Evolutionary conservation across 768 basidiomycete genomes (phyloP), one percentile per base, ranked within the genome.

Genomic region (Suillus variegatus): DNA sequence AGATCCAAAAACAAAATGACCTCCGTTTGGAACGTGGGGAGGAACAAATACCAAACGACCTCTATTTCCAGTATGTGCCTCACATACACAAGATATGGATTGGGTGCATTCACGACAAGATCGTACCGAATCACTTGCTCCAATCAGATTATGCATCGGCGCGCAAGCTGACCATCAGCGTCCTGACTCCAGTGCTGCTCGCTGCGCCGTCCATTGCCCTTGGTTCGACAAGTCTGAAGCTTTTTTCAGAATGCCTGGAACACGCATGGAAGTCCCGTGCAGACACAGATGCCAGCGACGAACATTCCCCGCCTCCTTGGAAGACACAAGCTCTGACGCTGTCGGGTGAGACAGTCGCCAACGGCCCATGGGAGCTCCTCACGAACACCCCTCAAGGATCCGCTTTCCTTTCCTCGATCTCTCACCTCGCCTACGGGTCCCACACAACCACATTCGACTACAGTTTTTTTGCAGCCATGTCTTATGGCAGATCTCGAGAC

Each of bases 41-140:
- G 20, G 44, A 46, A 10, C 44, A 46, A 46, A 46, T 20, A 46
- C 20, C 3, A 20, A 74, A 71, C 25, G 72, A 69, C 7, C 71
- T 81, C 12, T 68, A 65, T 28, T 52, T 80, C 12, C 69, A 81
- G 46, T 82, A 81, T 58, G 10, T 68, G 0, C 63, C 64, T 16
- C 62, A 73, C 40, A 71, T 82, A 8, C 77, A 73, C 8, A 75
- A 72, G 32, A 74, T 82, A 43, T 82, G 79, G 78, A 72, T 73
- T 60, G 75, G 74, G 25, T 67, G 73, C 32, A 32, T 32, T 1
- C 1, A 32, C 32, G 6, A 32, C 32, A 32, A 32, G 6, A 32
- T 16, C 4, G 35, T 22, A 25, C 22, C 7, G 22, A 4, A 75
- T 76, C 62, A 58, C 41, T 36, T 65, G 70, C 20, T 70, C 22